Evolutionary conservation across 108 stramenopile genomes (phyloP), one percentile per base, ranked within the genome.

Genomic region (Phaeodactylum tricornutum): DNA sequence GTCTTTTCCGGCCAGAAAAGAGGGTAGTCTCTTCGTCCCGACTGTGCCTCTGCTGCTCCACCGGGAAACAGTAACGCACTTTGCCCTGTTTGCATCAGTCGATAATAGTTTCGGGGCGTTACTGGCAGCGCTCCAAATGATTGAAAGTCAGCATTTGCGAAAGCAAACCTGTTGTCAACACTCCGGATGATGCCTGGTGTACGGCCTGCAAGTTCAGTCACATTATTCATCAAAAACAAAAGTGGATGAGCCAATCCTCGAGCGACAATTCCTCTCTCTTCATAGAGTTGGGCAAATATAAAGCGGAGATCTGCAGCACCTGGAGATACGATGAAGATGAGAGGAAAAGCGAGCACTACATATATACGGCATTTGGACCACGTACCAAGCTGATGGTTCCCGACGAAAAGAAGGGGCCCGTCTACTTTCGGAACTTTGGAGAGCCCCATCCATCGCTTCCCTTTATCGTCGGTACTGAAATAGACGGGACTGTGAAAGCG

Each of bases 91-190:
- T 93, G 79, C 55, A 96, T 56, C 6, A 96, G 71, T 29, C 78
- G 67, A 42, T 85, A 91, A 69, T 84, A 90, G 54, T 94, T 94
- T 15, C 77, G 51, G 11, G 95, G 95, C 2, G 86, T 71, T 24
- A 96, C 95, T 59, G 67, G 81, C 21, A 96, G 93, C 9, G 93
- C 93, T 22, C 95, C 95, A 61, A 92, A 94, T 40, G 61, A 62
- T 32, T 69, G 57, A 48, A 87, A 94, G 23, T 73, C 57, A 22
- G 39, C 39, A 5, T 15, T 41, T 5, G 39, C 19, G 28, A 25
- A 8, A 42, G n/a, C n/a, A n/a, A n/a, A n/a, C n/a, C n/a, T n/a
- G 44, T 26, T 45, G 44, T 8, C 44, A 16, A n/a, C n/a, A 15
- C 3, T 8, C 9, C 14, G 33, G 14, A 26, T 45, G 2, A 69